Evolutionary conservation across 2,329 filamentous ascomycete species (phyloP).

Genomic region (Ascochyta clinopodiicola): DNA sequence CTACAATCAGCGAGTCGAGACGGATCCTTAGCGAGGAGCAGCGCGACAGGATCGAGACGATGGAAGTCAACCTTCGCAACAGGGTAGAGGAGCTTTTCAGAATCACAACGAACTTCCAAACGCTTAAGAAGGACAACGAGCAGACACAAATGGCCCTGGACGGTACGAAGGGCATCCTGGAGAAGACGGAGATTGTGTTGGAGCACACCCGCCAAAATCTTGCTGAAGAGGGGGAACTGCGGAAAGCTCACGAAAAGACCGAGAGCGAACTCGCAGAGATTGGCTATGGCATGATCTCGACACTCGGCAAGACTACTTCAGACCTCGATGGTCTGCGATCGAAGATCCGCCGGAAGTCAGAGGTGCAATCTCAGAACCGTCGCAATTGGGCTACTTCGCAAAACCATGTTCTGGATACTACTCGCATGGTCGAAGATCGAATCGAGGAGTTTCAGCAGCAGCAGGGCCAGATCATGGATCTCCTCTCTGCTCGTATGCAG

Average conservation of each 20-base stretch:
- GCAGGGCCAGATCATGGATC: constrained; percentile 73
- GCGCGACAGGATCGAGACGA: constrained; percentile 85
- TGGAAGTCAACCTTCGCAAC: constrained; percentile 88
- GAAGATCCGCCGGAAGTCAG: constrained; percentile 84
- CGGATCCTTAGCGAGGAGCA: constrained; percentile 93
- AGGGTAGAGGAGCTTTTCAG: constrained; percentile 92
- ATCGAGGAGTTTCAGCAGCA: constrained; percentile 74
- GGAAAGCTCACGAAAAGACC: constrained; percentile 84
- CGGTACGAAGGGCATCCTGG: constrained; percentile 79
- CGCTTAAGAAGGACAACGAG: constrained; percentile 88
- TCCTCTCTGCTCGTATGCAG: constrained; percentile 75
- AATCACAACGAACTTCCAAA: constrained; percentile 85
- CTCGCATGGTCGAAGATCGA: constrained; percentile 75
- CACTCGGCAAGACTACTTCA: constrained; percentile 75
- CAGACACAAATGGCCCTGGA: constrained; percentile 74
- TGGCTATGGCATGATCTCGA: constrained; percentile 77
- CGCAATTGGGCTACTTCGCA: constrained; percentile 80
- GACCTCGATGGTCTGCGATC: constrained; percentile 84
- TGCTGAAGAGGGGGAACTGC: constrained; percentile 77
- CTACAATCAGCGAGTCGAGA: constrained; percentile 87
- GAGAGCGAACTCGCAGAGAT: constrained; percentile 78
- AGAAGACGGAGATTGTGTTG: constrained; percentile 86
- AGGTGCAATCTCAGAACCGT: constrained; percentile 81
- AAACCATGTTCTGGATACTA: constrained; percentile 76
- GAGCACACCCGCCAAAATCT: constrained; percentile 77